These are phyloP conservation scores for Triglochin maritima DNA, from an alignment of 106 monocot species.

Conservation along the genomic window DNA sequence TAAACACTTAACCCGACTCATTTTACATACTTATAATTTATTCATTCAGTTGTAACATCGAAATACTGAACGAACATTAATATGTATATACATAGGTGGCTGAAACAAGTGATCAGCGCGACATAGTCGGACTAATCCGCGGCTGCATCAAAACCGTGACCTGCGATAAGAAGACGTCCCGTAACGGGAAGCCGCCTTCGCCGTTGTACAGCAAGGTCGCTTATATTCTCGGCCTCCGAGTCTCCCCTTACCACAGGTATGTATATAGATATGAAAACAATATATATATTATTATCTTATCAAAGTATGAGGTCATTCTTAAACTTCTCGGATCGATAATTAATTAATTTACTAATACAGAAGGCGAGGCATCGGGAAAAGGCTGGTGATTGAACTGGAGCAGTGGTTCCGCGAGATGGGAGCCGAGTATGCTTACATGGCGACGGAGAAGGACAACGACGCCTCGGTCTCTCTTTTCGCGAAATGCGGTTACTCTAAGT, in stretches of 20 bases:
- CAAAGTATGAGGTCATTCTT: background rate
- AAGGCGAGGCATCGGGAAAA: constrained; percentile 45
- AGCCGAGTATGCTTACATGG: constrained; percentile 83
- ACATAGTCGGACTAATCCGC: constrained; percentile 58
- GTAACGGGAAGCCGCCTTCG: background rate
- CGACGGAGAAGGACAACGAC: constrained; percentile 62
- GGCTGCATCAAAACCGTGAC: constrained; percentile 65
- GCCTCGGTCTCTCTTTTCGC: constrained; percentile 48
- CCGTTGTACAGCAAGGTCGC: constrained; percentile 38
- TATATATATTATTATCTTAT: background rate
- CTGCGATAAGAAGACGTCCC: constrained; percentile 34
- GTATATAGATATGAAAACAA: background rate
- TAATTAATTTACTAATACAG: constrained; percentile 9
- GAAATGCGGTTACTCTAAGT: constrained; percentile 58
- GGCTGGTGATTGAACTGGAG: constrained; percentile 43
- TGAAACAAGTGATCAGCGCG: constrained; percentile 25
- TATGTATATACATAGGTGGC: constrained; percentile 25
- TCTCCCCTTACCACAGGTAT: constrained; percentile 50
- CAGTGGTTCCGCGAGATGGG: constrained; percentile 45
- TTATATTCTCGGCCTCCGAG: constrained; percentile 71
- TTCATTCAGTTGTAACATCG: background rate
- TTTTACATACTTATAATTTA: constrained; percentile 29
- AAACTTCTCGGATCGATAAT: background rate
- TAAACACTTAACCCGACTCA: constrained; percentile 21
- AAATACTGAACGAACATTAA: background rate